phyloP scores from a whole-genome alignment of 2,329 filamentous ascomycete species.

The Fusarium ramigenum region DNA sequence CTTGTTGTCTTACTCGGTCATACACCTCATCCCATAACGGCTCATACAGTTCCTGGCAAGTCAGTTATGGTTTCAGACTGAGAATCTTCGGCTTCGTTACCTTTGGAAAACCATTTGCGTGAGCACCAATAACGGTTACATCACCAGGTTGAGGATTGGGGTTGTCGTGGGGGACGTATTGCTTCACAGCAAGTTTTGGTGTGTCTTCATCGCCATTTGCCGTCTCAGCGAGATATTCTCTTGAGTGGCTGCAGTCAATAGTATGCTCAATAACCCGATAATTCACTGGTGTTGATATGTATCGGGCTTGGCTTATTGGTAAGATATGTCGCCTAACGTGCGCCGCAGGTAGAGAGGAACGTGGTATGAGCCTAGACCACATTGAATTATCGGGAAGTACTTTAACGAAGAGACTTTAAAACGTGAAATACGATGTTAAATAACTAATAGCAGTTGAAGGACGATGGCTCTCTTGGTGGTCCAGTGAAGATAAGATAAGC shows the following conservation, averaged over 20 bases:
- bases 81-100: fast-evolving
- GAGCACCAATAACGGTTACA: not conserved
- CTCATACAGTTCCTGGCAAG: not conserved
- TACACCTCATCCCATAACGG: not conserved
- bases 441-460: not conserved
- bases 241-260: not conserved
- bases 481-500: not conserved
- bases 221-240: not conserved
- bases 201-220: not conserved
- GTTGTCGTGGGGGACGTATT: not conserved
- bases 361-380: not conserved
- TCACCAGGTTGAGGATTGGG: not conserved
- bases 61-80: fast-evolving
- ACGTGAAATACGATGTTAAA: not conserved
- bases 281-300: not conserved
- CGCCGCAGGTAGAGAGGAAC: too few species aligned
- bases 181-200: not conserved
- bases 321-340: not conserved
- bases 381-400: not conserved
- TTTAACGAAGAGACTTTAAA: too few species aligned
- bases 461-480: not conserved
- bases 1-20: not conserved
- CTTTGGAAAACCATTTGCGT: constrained; percentile 2
- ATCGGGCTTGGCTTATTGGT: not conserved
- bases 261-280: not conserved